Evolutionary conservation across 1,284 basidiomycete species (phyloP).

Genomic region (Flammula alnicola): DNA sequence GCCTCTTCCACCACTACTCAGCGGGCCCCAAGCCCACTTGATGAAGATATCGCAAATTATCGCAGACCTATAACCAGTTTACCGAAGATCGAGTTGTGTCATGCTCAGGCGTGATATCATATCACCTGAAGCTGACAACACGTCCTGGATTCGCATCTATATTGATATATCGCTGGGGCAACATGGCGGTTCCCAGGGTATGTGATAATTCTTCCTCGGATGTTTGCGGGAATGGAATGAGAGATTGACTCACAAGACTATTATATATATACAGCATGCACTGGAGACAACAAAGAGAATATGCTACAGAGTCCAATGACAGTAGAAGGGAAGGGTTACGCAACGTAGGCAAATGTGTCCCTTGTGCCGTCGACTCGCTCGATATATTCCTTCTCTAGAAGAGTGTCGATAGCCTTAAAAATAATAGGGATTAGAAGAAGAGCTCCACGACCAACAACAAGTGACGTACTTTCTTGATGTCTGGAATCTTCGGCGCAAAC

Average conservation of each 20-base stretch:
- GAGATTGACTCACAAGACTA: conserved; percentile 18
- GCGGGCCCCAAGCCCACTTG: no score
- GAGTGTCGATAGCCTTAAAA: conserved; percentile 87
- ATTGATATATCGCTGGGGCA: no score
- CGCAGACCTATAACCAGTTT: no score
- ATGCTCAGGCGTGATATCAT: no score
- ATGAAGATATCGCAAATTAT: no score
- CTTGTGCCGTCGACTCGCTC: conserved; percentile 87
- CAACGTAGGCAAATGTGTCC: conserved; percentile 82
- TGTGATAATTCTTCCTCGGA: background rate
- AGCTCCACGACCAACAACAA: background rate
- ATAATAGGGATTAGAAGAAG: background rate
- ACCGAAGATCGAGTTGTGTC: no score
- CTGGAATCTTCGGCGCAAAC: conserved; percentile 89
- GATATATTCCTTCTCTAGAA: conserved; percentile 98
- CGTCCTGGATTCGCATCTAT: no score
- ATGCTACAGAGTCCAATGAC: conserved; percentile 23
- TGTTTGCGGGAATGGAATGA: background rate
- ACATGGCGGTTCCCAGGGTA: no score
- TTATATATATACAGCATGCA: conserved; percentile 23
- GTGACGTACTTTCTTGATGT: conserved; percentile 81
- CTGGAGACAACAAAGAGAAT: conserved; percentile 17
- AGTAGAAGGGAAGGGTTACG: conserved; percentile 38
- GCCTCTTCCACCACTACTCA: no score
- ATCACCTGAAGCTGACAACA: no score